Conservation (phyloP, 2,329 filamentous ascomycete species). For the Lachnellula subtilissima region DNA sequence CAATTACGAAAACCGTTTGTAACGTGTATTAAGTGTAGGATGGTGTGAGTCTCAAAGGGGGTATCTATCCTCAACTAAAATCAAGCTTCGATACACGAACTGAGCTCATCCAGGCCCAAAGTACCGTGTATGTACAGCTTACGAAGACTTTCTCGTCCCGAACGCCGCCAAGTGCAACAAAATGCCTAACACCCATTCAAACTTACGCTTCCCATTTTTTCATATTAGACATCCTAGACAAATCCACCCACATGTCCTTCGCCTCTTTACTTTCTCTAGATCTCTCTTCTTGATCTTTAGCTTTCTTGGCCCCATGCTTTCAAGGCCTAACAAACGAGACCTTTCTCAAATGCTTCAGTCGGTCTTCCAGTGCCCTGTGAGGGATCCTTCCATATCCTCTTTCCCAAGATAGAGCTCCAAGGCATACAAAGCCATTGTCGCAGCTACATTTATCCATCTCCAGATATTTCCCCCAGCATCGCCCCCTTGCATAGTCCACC, state of each 20-base stretch:
- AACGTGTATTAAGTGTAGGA: not conserved
- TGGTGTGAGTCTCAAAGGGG: slow-evolving; percentile 3
- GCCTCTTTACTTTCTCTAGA: slow-evolving; percentile 1
- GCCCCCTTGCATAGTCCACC: slow-evolving; percentile 83
- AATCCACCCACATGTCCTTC: not conserved
- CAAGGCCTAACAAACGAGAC: not conserved
- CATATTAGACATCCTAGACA: not conserved
- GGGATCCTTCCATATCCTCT: slow-evolving; percentile 68
- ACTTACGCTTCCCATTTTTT: not conserved
- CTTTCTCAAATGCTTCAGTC: slow-evolving; percentile 54
- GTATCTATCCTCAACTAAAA: slow-evolving; percentile 8
- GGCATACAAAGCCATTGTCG: slow-evolving; percentile 85
- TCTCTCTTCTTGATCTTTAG: not conserved
- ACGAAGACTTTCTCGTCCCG: not conserved
- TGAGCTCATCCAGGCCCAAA: not conserved
- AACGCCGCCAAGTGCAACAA: slow-evolving; percentile 9
- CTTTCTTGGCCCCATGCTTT: not conserved
- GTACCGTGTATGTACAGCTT: slow-evolving; percentile 3
- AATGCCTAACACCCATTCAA: not conserved
- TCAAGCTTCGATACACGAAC: slow-evolving; percentile 1
- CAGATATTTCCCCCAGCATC: slow-evolving; percentile 80
- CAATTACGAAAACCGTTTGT: not conserved
- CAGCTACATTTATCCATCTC: slow-evolving; percentile 88
- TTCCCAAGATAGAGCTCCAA: slow-evolving; percentile 85
- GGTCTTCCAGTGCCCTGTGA: slow-evolving; percentile 85